Base-by-base conservation (phyloP, 352 stramenopile species). In the Globisporangium paroecandrum region DNA sequence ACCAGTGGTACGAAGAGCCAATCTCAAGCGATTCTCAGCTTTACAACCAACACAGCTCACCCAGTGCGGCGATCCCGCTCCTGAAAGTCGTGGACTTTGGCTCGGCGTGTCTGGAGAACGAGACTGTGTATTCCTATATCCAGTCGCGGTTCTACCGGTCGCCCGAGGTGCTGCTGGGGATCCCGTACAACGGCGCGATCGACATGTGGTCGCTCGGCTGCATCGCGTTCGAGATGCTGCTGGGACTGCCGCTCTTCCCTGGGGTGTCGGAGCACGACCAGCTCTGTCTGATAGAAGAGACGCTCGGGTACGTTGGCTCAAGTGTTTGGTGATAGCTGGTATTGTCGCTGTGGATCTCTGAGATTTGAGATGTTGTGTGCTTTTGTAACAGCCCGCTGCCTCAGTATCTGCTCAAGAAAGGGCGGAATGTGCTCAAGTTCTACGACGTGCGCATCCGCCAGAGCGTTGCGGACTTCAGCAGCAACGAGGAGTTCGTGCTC, bases 81-180 rank as follows among this genome's bases (percentile, higher is more conserved):
- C 61, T 84, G 25, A 99, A 99, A 69, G 81, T 99, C 24, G 98
- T 99, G 69, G 97, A 99, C 80, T 99, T 99, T 89, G 97, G 97
- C 41, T 97, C 83, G 15, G 97, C 59, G 81, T 84, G 43, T 80
- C 93, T 77, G 88, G 96, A 80, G 56, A 88, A 95, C 60, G 68
- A 75, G 61, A 77, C 80, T 10, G 91, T 98, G 77, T 98, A 98
- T 76, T 95, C 90, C n/a, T 98, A 98, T 75, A 98, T 99, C 74
- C 96, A 98, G 79, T 97, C 83, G 74, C 84, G 94, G 25, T 98
- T 98, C 73, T 98, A 99, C 75, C 85, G 89, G 1, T 87, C 85
- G 4, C 86, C 86, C 1, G 87, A 95, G 49, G 85, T 94, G 56
- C 64, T 89, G 0, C 59, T 89, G 10, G 81, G 81, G 9, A 82